A percentile compares a stretch with the other conserved stretches of the same genome.
phyloP scores from a whole-genome alignment of 176 grass and related monocot species.

The Oryza glaberrima region DNA sequence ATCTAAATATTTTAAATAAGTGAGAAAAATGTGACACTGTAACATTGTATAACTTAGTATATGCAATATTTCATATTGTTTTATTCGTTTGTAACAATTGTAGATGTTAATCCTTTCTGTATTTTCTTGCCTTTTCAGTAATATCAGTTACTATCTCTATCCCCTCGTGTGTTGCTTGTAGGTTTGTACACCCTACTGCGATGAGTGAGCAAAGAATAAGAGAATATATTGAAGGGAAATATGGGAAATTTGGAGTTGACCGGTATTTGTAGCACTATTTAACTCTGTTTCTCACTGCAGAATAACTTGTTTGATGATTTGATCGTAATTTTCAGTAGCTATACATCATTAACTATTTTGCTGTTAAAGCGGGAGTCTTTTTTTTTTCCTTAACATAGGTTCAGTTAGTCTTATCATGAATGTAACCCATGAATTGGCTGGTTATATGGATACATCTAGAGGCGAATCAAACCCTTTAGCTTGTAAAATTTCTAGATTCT shows the following conservation, averaged over 20 bases:
- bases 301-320: conserved; percentile 12
- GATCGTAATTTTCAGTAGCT: conserved; percentile 6
- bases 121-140: conserved; percentile 19
- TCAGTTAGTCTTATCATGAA: conserved; percentile 21
- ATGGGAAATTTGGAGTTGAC: conserved; percentile 92
- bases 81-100: background rate
- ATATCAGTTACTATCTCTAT: conserved; percentile 18
- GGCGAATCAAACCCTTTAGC: background rate
- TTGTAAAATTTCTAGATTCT: background rate
- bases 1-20: background rate
- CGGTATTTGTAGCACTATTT: conserved; percentile 56
- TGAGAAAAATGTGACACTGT: conserved; percentile 7
- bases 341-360: conserved; percentile 6
- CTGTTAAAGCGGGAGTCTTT: conserved; percentile 6
- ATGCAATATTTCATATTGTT: conserved; percentile 12
- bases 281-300: conserved; percentile 19
- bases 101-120: conserved; percentile 9
- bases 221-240: conserved; percentile 95
- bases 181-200: conserved; percentile 73
- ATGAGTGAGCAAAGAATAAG: conserved; percentile 75
- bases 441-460: background rate
- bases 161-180: conserved; percentile 39
- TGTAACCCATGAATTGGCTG: background rate
- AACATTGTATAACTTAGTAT: conserved; percentile 18
- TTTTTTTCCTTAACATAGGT: conserved; percentile 32